Base-by-base conservation (phyloP, 257 asterid genomes). In the Pogostemon cablin region DNA sequence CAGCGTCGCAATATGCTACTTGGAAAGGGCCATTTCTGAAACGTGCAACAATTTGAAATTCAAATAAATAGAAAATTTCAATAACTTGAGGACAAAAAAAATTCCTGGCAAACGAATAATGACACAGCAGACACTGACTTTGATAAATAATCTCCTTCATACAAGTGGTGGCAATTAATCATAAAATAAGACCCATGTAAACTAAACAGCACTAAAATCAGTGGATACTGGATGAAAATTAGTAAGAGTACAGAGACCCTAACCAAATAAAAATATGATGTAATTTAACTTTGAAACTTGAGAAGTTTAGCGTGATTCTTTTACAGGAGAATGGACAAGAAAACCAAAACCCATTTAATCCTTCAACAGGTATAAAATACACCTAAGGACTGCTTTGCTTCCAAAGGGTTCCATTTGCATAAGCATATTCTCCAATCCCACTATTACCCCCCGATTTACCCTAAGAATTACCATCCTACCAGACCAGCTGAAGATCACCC, bases 1-100 rank as follows among this genome's bases (percentile, higher is more conserved):
- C 96, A 56, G 96, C 89, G 77, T 93, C 98, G 32, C 91, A 93
- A 67, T 80, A 72, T 32, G 90, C 84, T 62, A 87, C 72, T 38
- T 40, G 81, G 0, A 82, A 57, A 50, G 47, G 71, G 40, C 86
- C 78, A 42, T 78, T 72, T 62, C 96, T 87, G 90, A 71, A 74
- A 72, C 69, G 81, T 43, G 46, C 39, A 72, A 41, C 39, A 42
- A 71, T 5, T 41, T 43, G 11, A 61, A 4, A 61, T 38, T 25
- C 32, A 25, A 25, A 25, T 25, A 25, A 25, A 25, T 25, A 25
- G 1, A 25, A 25, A 25, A 0, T 25, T 25, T 25, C 32, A 0
- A 1, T 25, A 25, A 25, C 32, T 25, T 25, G 32, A 25, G 32
- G 32, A 25, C 2, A 42, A 43, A 2, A 43, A 43, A 43, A 6